Evolutionary conservation across 306 rosid genomes (phyloP).

Genomic region (Phaseolus lunatus): DNA sequence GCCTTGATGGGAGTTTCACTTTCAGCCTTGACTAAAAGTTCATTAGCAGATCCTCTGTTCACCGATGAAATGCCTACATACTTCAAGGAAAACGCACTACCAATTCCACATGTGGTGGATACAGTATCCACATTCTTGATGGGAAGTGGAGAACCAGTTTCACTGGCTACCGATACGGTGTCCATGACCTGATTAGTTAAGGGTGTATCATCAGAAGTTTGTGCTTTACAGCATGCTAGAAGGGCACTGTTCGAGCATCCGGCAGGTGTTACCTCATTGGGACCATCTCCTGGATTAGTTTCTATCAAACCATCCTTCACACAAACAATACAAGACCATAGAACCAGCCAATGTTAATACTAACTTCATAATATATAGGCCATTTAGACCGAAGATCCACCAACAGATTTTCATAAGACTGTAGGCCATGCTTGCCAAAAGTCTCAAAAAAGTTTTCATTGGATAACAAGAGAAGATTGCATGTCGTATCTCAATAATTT

Average conservation of each 20-base stretch:
- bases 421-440: conserved; percentile 19
- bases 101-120: conserved; percentile 25
- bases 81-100: conserved; percentile 22
- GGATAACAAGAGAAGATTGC: not conserved
- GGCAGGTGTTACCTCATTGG: conserved; percentile 32
- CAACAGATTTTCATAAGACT: not conserved
- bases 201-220: conserved; percentile 12
- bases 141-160: conserved; percentile 41
- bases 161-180: conserved; percentile 41
- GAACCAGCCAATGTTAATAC: conserved; percentile 22
- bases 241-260: conserved; percentile 45
- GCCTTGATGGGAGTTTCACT: not conserved
- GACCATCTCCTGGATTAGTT: conserved; percentile 22
- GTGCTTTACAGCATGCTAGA: conserved; percentile 39
- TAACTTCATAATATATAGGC: not conserved
- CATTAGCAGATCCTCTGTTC: not conserved
- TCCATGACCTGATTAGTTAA: conserved; percentile 23
- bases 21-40: not conserved
- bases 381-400: conserved; percentile 12
- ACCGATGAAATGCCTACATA: not conserved
- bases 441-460: not conserved
- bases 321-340: conserved; percentile 33
- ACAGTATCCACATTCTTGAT: conserved; percentile 1
- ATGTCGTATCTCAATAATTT: conserved; percentile 9
- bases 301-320: conserved; percentile 44